Conservation (phyloP, 2,329 filamentous ascomycete species). For the Colletotrichum eleusines region DNA sequence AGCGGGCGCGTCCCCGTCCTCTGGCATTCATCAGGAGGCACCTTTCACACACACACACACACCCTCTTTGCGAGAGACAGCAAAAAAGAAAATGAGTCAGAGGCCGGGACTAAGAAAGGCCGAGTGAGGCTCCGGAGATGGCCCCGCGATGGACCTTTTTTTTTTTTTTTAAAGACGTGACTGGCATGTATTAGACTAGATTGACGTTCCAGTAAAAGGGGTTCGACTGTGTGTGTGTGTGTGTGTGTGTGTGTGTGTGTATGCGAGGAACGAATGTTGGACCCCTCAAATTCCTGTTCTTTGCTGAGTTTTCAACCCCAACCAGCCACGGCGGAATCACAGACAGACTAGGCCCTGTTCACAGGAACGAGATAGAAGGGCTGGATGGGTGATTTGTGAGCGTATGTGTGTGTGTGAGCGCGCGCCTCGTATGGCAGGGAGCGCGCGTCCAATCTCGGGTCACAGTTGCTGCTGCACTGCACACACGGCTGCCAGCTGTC, state of each 20-base stretch:
- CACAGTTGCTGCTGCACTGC: not conserved
- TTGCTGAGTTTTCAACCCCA: not conserved
- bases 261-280: not conserved
- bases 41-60: not conserved
- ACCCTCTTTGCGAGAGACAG: not conserved
- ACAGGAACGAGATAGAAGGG: not conserved
- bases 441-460: not conserved
- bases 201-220: not conserved
- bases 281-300: not conserved
- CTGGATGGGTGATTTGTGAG: not conserved
- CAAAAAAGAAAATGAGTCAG: not conserved
- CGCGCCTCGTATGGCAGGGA: not conserved
- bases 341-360: not conserved
- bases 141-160: not conserved
- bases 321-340: not conserved
- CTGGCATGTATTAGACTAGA: not conserved
- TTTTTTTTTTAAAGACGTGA: not conserved
- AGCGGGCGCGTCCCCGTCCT: not conserved
- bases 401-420: no score
- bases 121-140: not conserved
- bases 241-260: not conserved
- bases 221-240: not conserved
- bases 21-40: not conserved
- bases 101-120: not conserved
- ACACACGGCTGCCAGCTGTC: constrained; percentile 12